Evolutionary conservation across 257 asterid genomes (phyloP).

Genomic region (Thymus mandschuricus): DNA sequence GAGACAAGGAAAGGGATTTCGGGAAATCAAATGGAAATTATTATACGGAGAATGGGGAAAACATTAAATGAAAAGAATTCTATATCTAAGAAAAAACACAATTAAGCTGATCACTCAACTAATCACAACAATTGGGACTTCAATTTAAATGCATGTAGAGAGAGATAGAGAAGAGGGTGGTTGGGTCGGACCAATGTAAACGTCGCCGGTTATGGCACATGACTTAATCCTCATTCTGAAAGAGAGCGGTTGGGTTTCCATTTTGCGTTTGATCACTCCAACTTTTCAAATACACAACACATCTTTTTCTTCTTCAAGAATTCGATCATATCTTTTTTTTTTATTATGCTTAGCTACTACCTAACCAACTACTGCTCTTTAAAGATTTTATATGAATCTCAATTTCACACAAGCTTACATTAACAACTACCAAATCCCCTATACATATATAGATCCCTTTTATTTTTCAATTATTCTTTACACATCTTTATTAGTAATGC

Average conservation of each 20-base stretch:
- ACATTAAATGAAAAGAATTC: slow-evolving; percentile 15
- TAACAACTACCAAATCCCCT: slow-evolving; percentile 19
- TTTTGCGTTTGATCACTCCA: background rate
- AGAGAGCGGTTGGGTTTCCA: slow-evolving; percentile 73
- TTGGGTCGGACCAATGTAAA: slow-evolving; percentile 20
- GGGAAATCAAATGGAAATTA: background rate
- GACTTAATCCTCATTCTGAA: slow-evolving; percentile 44
- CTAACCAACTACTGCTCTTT: slow-evolving; percentile 10
- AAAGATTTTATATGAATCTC: background rate
- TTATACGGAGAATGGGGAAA: background rate
- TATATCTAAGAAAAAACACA: background rate
- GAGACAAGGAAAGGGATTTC: slow-evolving; percentile 18
- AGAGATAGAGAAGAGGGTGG: background rate
- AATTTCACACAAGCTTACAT: background rate
- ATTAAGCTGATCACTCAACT: background rate
- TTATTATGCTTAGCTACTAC: background rate
- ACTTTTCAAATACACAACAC: background rate
- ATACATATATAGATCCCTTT: background rate
- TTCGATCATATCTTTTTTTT: background rate
- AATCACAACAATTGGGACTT: background rate
- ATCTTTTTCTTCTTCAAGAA: too few species aligned
- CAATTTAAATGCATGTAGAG: too few species aligned
- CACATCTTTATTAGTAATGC: background rate
- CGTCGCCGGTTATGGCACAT: slow-evolving; percentile 13
- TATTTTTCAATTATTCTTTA: background rate